A percentile compares a stretch with the other conserved stretches of the same genome.
These are phyloP conservation scores for Coemansia reversa DNA, from an alignment of 192 early-diverging fungal genomes.

Conservation along the genomic window DNA sequence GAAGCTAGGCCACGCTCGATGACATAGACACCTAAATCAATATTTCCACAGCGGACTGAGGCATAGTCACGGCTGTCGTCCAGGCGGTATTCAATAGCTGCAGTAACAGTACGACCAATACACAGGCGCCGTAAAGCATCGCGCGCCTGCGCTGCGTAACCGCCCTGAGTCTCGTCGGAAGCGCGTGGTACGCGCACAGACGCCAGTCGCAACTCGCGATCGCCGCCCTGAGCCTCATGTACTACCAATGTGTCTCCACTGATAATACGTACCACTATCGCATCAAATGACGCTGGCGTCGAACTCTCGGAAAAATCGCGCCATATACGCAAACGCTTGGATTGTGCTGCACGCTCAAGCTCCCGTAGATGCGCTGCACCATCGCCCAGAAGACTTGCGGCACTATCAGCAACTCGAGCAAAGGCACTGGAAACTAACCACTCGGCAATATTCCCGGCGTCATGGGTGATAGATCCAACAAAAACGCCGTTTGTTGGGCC, in stretches of 20 bases:
- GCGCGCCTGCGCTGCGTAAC: slow-evolving; percentile 83
- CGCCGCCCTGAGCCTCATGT: slow-evolving; percentile 40
- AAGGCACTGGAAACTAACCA: slow-evolving; percentile 75
- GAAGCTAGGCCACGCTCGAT: slow-evolving; percentile 70
- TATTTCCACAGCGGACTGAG: slow-evolving; percentile 67
- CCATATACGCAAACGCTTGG: slow-evolving; percentile 86
- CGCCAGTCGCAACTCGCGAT: slow-evolving; percentile 61
- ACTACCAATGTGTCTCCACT: slow-evolving; percentile 62
- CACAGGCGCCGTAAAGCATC: slow-evolving; percentile 84
- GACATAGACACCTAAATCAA: slow-evolving; percentile 62
- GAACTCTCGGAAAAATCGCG: slow-evolving; percentile 23
- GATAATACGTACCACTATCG: slow-evolving; percentile 61
- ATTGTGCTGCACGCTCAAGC: slow-evolving; percentile 80
- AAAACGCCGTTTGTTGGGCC: slow-evolving; percentile 66
- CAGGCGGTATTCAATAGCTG: slow-evolving; percentile 81
- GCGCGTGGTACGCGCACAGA: slow-evolving; percentile 66
- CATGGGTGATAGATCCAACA: slow-evolving; percentile 74
- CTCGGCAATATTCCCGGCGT: slow-evolving; percentile 91
- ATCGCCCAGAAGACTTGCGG: slow-evolving; percentile 67
- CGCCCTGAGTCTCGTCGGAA: slow-evolving; percentile 71
- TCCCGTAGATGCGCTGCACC: slow-evolving; percentile 61
- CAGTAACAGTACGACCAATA: slow-evolving; percentile 82
- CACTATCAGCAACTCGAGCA: slow-evolving; percentile 88
- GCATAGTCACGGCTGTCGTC: slow-evolving; percentile 86
- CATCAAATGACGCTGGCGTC: slow-evolving; percentile 37